These are phyloP conservation scores for Ogataea parapolymorpha DNA, from an alignment of 805 yeast species.

Conservation along the genomic window DNA sequence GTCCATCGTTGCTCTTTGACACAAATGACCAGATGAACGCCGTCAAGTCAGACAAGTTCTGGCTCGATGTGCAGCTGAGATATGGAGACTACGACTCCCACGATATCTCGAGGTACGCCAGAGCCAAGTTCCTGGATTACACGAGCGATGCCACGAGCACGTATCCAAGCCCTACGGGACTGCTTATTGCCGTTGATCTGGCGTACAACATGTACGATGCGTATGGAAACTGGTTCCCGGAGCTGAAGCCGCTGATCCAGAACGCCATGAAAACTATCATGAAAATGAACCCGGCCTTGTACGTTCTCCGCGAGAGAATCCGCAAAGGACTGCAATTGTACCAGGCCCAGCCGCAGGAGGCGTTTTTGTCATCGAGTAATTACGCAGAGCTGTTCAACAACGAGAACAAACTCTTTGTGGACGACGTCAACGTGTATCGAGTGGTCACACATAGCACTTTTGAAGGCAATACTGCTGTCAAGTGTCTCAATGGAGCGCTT, in stretches of 20 bases:
- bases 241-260: conserved; percentile 83
- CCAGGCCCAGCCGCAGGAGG: conserved; percentile 91
- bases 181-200: conserved; percentile 84
- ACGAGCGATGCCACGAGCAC: conserved; percentile 81
- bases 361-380: conserved; percentile 82
- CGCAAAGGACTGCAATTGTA: conserved; percentile 91
- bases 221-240: conserved; percentile 97
- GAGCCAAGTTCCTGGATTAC: conserved; percentile 91
- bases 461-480: conserved; percentile 90
- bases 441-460: conserved; percentile 87
- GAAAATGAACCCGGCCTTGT: conserved; percentile 92
- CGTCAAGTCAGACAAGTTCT: conserved; percentile 64
- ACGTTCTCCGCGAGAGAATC: conserved; percentile 87
- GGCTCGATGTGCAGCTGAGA: conserved; percentile 93
- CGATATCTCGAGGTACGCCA: conserved; percentile 88
- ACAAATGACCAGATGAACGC: conserved; percentile 60
- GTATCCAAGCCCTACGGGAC: conserved; percentile 93
- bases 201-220: conserved; percentile 96
- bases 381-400: conserved; percentile 85
- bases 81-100: conserved; percentile 98
- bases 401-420: conserved; percentile 82
- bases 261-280: conserved; percentile 90
- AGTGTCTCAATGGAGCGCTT: conserved; percentile 90
- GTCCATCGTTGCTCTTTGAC: conserved; percentile 77
- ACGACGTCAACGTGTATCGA: conserved; percentile 91